phyloP scores from a whole-genome alignment of 257 asterid species.

The Cruciata laevipes region DNA sequence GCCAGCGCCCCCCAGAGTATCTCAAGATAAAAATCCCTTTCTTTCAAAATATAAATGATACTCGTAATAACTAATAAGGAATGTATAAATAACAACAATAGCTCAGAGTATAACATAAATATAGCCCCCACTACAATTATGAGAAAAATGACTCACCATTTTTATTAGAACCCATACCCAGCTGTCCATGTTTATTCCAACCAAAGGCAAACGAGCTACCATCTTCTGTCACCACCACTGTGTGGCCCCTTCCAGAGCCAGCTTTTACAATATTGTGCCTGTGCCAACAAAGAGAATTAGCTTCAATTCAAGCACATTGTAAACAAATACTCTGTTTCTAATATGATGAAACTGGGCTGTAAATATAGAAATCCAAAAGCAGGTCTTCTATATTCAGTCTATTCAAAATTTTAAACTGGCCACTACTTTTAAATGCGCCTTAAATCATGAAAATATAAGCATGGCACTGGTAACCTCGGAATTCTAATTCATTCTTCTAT shows the following conservation, averaged over 20 bases:
- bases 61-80: not conserved
- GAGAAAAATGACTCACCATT: conserved; percentile 44
- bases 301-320: not conserved
- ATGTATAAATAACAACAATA: not conserved
- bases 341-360: not conserved
- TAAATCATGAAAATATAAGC: not conserved
- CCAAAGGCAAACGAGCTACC: conserved; percentile 79
- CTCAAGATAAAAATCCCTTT: no score
- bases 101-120: not conserved
- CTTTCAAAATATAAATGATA: no score
- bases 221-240: conserved; percentile 81
- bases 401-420: not conserved
- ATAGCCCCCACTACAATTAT: not conserved
- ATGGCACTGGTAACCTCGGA: not conserved
- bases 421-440: not conserved
- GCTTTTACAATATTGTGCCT: conserved; percentile 72
- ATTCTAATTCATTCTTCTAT: not conserved
- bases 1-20: no score
- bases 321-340: not conserved
- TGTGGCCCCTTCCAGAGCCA: conserved; percentile 79
- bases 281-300: conserved; percentile 17
- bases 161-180: conserved; percentile 76
- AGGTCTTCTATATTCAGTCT: not conserved
- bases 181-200: conserved; percentile 95
- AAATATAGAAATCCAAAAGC: not conserved